phyloP scores from a whole-genome alignment of 495 filamentous ascomycete genomes.

The Lasiosphaeria hispida region DNA sequence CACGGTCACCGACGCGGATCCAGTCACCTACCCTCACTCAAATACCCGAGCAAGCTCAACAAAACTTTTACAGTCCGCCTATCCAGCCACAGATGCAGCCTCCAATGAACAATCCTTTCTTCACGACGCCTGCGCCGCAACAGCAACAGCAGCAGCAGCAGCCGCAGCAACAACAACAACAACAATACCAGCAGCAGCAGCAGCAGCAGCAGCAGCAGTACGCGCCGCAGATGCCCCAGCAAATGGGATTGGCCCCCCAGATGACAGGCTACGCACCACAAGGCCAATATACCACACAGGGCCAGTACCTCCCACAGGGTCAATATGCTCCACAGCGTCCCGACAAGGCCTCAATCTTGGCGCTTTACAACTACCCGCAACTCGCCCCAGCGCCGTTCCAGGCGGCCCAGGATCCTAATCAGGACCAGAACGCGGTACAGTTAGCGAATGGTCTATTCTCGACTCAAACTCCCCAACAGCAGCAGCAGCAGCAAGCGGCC shows the following conservation, averaged over 20 bases:
- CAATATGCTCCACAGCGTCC: constrained; percentile 36
- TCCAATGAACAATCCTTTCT: constrained; percentile 54
- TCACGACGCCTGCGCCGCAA: constrained; percentile 32
- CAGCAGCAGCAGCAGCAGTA: constrained; percentile 37
- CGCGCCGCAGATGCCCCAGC: constrained; percentile 29
- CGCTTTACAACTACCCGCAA: constrained; percentile 80
- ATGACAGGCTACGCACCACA: constrained; percentile 21
- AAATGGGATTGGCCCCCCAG: constrained; percentile 21
- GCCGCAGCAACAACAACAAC: constrained; percentile 36
- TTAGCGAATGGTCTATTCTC: constrained; percentile 19
- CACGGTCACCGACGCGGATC: constrained; percentile 45
- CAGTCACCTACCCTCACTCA: constrained; percentile 45
- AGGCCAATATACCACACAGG: constrained; percentile 35
- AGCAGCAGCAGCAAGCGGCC: constrained; percentile 14
- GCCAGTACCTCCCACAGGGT: constrained; percentile 31
- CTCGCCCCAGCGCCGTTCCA: constrained; percentile 49
- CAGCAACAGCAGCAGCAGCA: constrained; percentile 39
- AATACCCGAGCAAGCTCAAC: constrained; percentile 52
- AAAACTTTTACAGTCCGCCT: constrained; percentile 44
- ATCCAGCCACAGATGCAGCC: constrained; percentile 34
- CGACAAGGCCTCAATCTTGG: constrained; percentile 83
- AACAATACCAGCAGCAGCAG: constrained; percentile 39
- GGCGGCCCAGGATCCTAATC: neutral
- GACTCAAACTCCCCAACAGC: constrained; percentile 21
- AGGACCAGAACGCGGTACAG: constrained; percentile 16